A percentile compares a stretch with the other conserved stretches of the same genome.
phyloP scores from a whole-genome alignment of 306 rosid species.

The Cucurbita ficifolia region DNA sequence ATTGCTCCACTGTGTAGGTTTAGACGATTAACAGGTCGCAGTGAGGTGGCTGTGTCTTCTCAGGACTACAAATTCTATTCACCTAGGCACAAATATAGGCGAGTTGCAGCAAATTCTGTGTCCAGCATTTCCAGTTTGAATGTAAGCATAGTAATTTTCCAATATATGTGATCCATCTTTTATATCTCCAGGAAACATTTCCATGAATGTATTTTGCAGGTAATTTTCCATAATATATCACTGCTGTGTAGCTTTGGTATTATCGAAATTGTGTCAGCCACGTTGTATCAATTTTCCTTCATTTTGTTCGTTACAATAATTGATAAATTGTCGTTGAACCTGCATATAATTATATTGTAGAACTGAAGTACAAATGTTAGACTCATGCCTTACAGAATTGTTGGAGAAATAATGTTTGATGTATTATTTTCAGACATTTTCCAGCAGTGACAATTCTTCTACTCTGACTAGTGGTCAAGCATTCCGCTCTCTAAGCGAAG shows the following conservation, averaged over 20 bases:
- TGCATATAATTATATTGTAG: not conserved
- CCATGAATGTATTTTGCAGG: not conserved
- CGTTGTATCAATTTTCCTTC: not conserved
- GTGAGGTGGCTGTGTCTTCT: constrained; percentile 61
- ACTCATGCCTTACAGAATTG: not conserved
- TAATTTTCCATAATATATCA: not conserved
- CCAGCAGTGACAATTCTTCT: constrained; percentile 55
- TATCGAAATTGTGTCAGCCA: not conserved
- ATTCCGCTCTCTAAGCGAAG: constrained; percentile 58
- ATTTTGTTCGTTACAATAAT: not conserved
- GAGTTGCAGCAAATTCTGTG: constrained; percentile 42
- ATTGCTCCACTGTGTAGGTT: constrained; percentile 42
- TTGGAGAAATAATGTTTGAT: not conserved
- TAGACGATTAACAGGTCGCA: constrained; percentile 81
- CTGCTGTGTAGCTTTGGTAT: not conserved
- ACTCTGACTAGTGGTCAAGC: constrained; percentile 48
- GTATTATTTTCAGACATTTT: constrained; percentile 44
- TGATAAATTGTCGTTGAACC: not conserved
- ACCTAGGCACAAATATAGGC: constrained; percentile 87
- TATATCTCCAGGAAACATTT: constrained; percentile 7
- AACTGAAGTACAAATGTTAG: not conserved
- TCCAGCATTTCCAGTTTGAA: constrained; percentile 48
- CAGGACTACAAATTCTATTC: constrained; percentile 77
- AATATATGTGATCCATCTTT: constrained; percentile 4
- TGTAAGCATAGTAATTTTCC: constrained; percentile 35